Percentiles rank a stretch among this genome's conserved stretches.
Conservation (phyloP, 176 grass and related monocot genomes). For the Zoysia japonica region DNA sequence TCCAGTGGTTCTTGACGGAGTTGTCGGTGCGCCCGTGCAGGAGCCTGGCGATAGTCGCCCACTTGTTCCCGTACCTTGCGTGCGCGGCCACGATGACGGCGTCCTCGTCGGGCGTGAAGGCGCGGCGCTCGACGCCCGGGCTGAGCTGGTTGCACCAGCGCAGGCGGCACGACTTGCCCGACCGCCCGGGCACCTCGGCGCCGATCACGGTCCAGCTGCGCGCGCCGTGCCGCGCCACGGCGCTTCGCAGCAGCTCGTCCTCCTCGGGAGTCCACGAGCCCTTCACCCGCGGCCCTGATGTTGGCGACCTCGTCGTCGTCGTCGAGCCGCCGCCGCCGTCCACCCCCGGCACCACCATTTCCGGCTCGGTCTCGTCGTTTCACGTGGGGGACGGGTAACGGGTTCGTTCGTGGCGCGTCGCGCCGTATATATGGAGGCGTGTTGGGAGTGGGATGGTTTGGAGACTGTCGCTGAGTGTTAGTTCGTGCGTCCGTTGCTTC, state of each 20-base stretch:
- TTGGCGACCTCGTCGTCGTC: background rate
- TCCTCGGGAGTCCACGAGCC: constrained; percentile 91
- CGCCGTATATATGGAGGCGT: too few relatives aligned
- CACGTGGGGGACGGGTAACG: too few relatives aligned
- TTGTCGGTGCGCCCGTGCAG: constrained; percentile 89
- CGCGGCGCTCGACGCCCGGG: constrained; percentile 74
- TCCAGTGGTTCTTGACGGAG: constrained; percentile 98
- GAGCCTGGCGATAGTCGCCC: constrained; percentile 85
- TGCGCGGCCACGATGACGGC: constrained; percentile 60
- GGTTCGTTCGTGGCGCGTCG: too few relatives aligned
- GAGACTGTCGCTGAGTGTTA: too few relatives aligned
- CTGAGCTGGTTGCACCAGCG: constrained; percentile 96
- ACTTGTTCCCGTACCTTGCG: constrained; percentile 70
- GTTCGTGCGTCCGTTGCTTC: too few relatives aligned
- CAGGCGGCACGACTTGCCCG: constrained; percentile 89
- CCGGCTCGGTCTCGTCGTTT: too few relatives aligned
- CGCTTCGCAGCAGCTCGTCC: constrained; percentile 55
- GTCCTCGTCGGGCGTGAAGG: constrained; percentile 82
- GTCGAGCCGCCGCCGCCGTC: background rate
- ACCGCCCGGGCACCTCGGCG: constrained; percentile 62
- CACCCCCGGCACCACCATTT: constrained; percentile 7
- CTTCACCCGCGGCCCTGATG: constrained; percentile 43
- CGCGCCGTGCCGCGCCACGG: constrained; percentile 67
- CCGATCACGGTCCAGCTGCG: constrained; percentile 81
- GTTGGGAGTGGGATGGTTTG: too few relatives aligned